phyloP scores from a whole-genome alignment of 169 alveolate species.

The Sarcocystis neurona region DNA sequence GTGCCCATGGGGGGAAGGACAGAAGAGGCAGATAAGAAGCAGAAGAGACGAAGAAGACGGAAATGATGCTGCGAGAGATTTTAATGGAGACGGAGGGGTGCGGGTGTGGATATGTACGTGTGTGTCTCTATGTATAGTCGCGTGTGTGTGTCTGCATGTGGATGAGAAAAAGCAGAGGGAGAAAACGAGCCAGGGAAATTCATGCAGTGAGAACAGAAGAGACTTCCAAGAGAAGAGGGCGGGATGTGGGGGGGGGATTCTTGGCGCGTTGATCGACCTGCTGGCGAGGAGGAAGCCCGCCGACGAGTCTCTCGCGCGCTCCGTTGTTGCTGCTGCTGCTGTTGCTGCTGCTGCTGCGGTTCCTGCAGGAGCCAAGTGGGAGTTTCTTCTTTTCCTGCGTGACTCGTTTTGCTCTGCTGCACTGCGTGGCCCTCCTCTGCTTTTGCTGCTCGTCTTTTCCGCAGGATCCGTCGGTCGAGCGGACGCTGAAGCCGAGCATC shows the following conservation, averaged over 20 bases:
- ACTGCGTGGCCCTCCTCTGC: not conserved
- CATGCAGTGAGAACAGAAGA: no score
- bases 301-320: not conserved
- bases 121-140: no score
- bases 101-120: no score
- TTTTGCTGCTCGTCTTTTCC: slow-evolving; percentile 18
- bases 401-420: not conserved
- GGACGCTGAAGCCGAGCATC: slow-evolving; percentile 84
- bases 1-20: not conserved
- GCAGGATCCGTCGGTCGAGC: slow-evolving; percentile 79
- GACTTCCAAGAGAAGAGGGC: no score
- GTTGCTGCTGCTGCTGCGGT: not conserved
- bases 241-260: no score
- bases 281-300: no score
- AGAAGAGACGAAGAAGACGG: not conserved
- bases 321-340: not conserved
- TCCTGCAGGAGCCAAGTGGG: not conserved
- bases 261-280: no score
- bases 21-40: not conserved
- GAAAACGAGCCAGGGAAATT: no score
- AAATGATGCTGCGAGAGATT: no score
- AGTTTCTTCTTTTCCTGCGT: not conserved
- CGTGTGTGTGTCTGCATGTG: no score
- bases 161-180: no score
- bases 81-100: no score